Percentiles rank a stretch among this genome's conserved stretches.
These are phyloP conservation scores for Leccinum pellstonianum DNA, from an alignment of 768 basidiomycete species.

Conservation along the genomic window DNA sequence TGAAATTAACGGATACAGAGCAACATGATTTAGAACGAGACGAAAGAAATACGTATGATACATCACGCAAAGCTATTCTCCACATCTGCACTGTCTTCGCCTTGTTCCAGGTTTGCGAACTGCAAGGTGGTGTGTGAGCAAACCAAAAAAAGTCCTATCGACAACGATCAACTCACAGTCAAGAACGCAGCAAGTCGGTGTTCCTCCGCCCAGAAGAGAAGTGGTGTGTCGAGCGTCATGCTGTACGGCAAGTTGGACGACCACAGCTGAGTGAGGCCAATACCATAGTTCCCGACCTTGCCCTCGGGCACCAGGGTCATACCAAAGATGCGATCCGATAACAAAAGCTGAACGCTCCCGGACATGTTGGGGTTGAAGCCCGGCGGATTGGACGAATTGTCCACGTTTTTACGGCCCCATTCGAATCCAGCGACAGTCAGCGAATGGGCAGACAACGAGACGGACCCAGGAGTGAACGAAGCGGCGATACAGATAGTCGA, in stretches of 20 bases:
- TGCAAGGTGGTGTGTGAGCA: constrained; percentile 28
- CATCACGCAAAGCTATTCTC: constrained; percentile 89
- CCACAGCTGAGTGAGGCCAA: constrained; percentile 92
- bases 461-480: constrained; percentile 97
- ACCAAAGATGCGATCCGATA: constrained; percentile 94
- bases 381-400: constrained; percentile 78
- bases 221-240: constrained; percentile 88
- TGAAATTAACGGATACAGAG: constrained; percentile 20
- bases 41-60: constrained; percentile 11
- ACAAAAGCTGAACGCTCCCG: constrained; percentile 86
- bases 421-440: constrained; percentile 92
- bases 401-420: constrained; percentile 94
- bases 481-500: constrained; percentile 91
- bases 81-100: constrained; percentile 92
- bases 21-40: background rate
- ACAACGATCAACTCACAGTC: constrained; percentile 52
- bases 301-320: constrained; percentile 96
- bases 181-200: constrained; percentile 45
- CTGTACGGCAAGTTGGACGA: constrained; percentile 75
- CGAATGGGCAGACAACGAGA: constrained; percentile 91
- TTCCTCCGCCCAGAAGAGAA: constrained; percentile 94
- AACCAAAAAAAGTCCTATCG: background rate
- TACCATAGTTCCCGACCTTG: constrained; percentile 95
- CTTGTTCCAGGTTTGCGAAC: constrained; percentile 89
- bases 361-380: constrained; percentile 99